phyloP scores from a whole-genome alignment of 768 basidiomycete species.

The Naematelia encephala region DNA sequence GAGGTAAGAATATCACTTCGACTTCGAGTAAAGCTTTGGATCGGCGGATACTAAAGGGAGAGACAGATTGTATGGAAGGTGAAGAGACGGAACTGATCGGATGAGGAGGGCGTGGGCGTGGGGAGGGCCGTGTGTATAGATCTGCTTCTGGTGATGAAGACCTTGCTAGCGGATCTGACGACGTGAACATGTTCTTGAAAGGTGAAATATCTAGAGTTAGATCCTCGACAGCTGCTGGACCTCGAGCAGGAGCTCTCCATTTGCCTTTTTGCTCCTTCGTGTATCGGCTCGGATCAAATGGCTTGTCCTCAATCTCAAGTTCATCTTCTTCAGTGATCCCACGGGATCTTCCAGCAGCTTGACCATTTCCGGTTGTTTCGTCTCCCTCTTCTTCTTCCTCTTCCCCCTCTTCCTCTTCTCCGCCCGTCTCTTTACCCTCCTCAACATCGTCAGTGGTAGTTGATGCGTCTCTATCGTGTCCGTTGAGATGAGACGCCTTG shows the following conservation, averaged over 20 bases:
- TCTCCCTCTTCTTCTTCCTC: not conserved
- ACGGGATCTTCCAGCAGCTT: no score
- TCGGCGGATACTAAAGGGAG: not conserved
- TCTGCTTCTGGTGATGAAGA: not conserved
- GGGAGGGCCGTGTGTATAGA: not conserved
- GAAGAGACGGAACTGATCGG: not conserved
- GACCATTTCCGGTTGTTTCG: constrained; percentile 1
- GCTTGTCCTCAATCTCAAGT: not conserved
- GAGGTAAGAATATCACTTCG: not conserved
- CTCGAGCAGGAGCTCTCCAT: not conserved
- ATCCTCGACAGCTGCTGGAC: not conserved
- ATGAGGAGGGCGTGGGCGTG: not conserved
- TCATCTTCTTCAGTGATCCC: not conserved
- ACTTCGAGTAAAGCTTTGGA: not conserved
- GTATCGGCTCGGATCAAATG: not conserved
- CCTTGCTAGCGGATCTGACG: not conserved
- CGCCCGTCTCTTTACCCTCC: not conserved
- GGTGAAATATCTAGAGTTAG: not conserved
- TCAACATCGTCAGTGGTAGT: not conserved
- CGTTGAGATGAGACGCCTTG: no score
- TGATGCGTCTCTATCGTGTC: no score
- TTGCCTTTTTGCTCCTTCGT: not conserved
- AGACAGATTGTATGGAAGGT: not conserved
- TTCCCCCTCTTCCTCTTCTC: constrained; percentile 1
- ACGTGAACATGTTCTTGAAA: not conserved